Conservation (phyloP, 2,329 filamentous ascomycete species). For the Reticulascus tulasneorum region DNA sequence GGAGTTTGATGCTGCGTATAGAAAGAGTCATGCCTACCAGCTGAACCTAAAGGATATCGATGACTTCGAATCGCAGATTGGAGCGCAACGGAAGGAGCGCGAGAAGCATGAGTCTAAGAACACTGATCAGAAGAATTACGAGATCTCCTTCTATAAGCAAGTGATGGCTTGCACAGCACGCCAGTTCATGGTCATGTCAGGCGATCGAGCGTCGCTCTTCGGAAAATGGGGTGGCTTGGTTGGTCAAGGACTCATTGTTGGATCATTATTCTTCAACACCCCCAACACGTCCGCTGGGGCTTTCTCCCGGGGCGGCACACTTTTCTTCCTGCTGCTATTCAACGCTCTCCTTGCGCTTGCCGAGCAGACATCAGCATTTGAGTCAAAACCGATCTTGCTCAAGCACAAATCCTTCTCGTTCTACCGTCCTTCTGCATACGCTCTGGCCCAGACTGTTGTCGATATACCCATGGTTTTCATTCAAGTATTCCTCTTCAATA, state of each 20-base stretch:
- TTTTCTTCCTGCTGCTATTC: conserved; percentile 61
- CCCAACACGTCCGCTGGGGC: conserved; percentile 39
- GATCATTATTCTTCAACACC: conserved; percentile 26
- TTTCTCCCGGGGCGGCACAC: conserved; percentile 56
- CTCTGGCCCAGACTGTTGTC: conserved; percentile 28
- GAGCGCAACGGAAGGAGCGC: conserved; percentile 38
- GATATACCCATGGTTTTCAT: conserved; percentile 54
- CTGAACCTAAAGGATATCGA: conserved; percentile 42
- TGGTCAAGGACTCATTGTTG: conserved; percentile 28
- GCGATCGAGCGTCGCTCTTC: conserved; percentile 26
- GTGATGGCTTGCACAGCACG: conserved; percentile 40
- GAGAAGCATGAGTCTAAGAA: conserved; percentile 29
- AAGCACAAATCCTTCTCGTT: conserved; percentile 71
- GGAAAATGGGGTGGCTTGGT: conserved; percentile 30
- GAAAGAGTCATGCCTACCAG: conserved; percentile 40
- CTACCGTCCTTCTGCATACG: conserved; percentile 59
- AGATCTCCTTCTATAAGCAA: conserved; percentile 45
- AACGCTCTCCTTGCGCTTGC: conserved; percentile 58
- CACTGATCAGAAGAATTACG: conserved; percentile 46
- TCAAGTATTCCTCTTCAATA: conserved; percentile 54
- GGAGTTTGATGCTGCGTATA: conserved; percentile 54
- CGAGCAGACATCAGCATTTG: conserved; percentile 58
- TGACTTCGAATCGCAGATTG: conserved; percentile 49
- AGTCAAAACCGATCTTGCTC: conserved; percentile 59
- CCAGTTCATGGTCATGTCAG: conserved; percentile 28